Percentiles rank a stretch among this genome's conserved stretches.
Evolutionary conservation across 306 rosid genomes (phyloP).

Genomic region (Medicago ruthenica): DNA sequence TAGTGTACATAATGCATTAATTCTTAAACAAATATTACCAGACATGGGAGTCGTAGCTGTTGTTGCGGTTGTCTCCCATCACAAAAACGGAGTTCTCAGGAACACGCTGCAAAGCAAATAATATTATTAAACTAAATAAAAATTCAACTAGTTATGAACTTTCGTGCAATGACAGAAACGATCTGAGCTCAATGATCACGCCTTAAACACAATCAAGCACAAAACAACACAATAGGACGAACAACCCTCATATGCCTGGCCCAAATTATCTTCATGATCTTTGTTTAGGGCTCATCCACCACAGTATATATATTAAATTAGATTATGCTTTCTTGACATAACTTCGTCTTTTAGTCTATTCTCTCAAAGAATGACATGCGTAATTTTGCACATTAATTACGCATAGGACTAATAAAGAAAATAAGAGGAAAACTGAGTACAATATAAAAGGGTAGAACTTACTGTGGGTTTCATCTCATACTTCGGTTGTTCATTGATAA

Average conservation of each 20-base stretch:
- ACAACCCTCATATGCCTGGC: too few relatives aligned
- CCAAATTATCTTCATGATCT: too few relatives aligned
- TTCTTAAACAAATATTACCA: constrained; percentile 63
- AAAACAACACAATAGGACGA: too few relatives aligned
- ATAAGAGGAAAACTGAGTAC: neutral
- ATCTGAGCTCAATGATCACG: too few relatives aligned
- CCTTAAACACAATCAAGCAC: too few relatives aligned
- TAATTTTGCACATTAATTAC: neutral
- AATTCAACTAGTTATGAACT: too few relatives aligned
- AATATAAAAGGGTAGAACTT: constrained; percentile 45
- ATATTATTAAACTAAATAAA: neutral
- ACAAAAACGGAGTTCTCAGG: constrained; percentile 88
- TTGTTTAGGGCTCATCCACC: too few relatives aligned
- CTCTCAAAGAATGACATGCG: neutral
- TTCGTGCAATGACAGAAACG: too few relatives aligned
- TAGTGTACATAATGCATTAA: constrained; percentile 8
- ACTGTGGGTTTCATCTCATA: constrained; percentile 86
- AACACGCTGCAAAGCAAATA: constrained; percentile 64
- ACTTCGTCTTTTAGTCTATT: too few relatives aligned
- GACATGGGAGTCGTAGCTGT: constrained; percentile 96
- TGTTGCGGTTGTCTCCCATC: constrained; percentile 99
- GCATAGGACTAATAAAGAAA: constrained; percentile 8
- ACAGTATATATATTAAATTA: too few relatives aligned
- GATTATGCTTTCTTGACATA: too few relatives aligned
- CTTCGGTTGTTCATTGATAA: constrained; percentile 77